These are phyloP conservation scores for Axilococcus clingmanii DNA, from an alignment of 139 green algal genomes.

Conservation along the genomic window DNA sequence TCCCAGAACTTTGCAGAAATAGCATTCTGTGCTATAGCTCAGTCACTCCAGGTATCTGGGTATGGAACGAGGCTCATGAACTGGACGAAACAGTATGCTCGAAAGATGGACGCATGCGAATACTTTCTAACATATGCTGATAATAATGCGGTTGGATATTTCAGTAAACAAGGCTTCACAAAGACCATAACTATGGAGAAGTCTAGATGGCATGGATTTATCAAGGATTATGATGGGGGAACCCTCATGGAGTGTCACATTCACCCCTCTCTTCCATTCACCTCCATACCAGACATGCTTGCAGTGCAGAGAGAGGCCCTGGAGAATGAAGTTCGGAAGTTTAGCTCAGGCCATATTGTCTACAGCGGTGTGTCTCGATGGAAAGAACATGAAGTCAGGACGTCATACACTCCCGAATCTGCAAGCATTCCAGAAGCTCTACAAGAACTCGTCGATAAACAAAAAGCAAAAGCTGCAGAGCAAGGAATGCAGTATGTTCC, in stretches of 20 bases:
- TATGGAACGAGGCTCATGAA: slow-evolving; percentile 98
- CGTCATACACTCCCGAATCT: too few relatives aligned
- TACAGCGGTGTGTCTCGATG: slow-evolving; percentile 43
- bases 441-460: too few relatives aligned
- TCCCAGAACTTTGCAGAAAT: slow-evolving; percentile 83
- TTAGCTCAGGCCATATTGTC: slow-evolving; percentile 74
- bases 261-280: slow-evolving; percentile 58
- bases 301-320: slow-evolving; percentile 49
- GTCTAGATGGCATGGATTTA: slow-evolving; percentile 77
- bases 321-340: slow-evolving; percentile 44
- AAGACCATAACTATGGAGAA: slow-evolving; percentile 62
- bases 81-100: slow-evolving; percentile 76
- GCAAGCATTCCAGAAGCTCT: too few relatives aligned
- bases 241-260: slow-evolving; percentile 97
- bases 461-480: too few relatives aligned
- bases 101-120: slow-evolving; percentile 57
- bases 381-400: neutral
- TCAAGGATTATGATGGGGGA: slow-evolving; percentile 99
- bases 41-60: slow-evolving; percentile 83
- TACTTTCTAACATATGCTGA: slow-evolving; percentile 98
- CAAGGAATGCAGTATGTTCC: too few relatives aligned
- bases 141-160: slow-evolving; percentile 99
- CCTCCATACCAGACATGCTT: slow-evolving; percentile 36
- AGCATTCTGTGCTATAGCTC: slow-evolving; percentile 93
- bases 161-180: slow-evolving; percentile 94